phyloP scores from a whole-genome alignment of 2,329 filamentous ascomycete genomes.

The Stenocarpella maydis region DNA sequence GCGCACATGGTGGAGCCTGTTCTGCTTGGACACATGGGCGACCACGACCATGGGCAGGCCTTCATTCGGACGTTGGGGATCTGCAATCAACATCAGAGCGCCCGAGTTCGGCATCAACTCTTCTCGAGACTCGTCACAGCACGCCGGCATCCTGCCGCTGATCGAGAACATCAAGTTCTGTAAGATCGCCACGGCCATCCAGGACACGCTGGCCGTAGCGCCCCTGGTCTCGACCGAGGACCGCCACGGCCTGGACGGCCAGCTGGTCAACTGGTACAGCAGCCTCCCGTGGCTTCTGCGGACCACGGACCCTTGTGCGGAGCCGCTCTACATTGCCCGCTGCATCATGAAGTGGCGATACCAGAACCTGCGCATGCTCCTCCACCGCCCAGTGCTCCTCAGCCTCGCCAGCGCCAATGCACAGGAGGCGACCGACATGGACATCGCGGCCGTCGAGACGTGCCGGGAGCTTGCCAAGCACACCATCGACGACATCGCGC shows the following conservation, averaged over 20 bases:
- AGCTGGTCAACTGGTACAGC: constrained; percentile 77
- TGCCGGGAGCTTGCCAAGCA: constrained; percentile 75
- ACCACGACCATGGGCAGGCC: constrained; percentile 75
- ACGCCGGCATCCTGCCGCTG: constrained; percentile 73
- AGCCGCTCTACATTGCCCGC: constrained; percentile 73
- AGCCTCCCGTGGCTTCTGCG: constrained; percentile 72
- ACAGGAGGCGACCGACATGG: constrained; percentile 63
- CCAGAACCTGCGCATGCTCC: constrained; percentile 78
- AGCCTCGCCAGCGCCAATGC: constrained; percentile 66
- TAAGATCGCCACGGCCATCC: constrained; percentile 79
- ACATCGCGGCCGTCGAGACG: constrained; percentile 72
- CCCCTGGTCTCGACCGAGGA: constrained; percentile 74
- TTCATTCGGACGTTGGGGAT: constrained; percentile 72
- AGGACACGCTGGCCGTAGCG: constrained; percentile 76
- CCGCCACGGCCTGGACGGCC: constrained; percentile 70
- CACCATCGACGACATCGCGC: constrained; percentile 76
- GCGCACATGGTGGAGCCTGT: constrained; percentile 78
- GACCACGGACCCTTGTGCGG: constrained; percentile 72
- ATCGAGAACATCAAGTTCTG: constrained; percentile 83
- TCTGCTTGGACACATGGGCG: constrained; percentile 79
- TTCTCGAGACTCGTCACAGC: constrained; percentile 60
- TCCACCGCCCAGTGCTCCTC: constrained; percentile 77
- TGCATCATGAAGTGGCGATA: constrained; percentile 86
- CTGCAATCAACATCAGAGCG: constrained; percentile 71
- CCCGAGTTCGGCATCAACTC: constrained; percentile 63